Evolutionary conservation across 306 rosid species (phyloP), one percentile per base, ranked within the genome.

Genomic region (Citrullus mucosospermus): DNA sequence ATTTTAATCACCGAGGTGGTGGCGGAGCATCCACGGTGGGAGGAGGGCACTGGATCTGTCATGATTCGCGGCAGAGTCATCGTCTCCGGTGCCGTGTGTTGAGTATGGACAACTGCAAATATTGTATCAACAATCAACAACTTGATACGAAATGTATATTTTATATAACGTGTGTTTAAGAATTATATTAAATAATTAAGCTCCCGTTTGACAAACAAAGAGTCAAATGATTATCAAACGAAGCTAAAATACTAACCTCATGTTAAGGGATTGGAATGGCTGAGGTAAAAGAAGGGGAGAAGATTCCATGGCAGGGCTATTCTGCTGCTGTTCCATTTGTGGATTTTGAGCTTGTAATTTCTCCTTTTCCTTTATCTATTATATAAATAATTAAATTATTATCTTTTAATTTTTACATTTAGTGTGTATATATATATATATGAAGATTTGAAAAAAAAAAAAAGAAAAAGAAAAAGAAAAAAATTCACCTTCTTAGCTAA

Each of bases 311-410:
- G 41, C 78, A 51, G 83, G 78, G 56, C 77, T 82, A 57, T 46
- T 60, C 65, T 78, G 80, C 5, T 86, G 91, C 38, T 68, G 55
- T 25, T 80, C 83, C 75, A 6, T 43, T 62, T 60, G 81, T 78
- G 84, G 84, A 74, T 84, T 69, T 78, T 82, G 83, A 44, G 81
- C 77, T 62, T 70, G 3, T 4, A 36, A 82, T 80, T 85, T 92
- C 85, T 95, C 93, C 81, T 83, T 91, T 84, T 91, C 92, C 78
- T 87, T 95, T 20, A 90, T 88, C 96, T 92, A 78, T 39, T 10
- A 17, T 5, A 16, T 17, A 25, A 20, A 20, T 30, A 9, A 72
- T 7, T 7, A 25, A 0, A 44, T 48, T 14, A 43, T 72, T 71
- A 22, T 25, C 8, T 71, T 63, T 2, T 51, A 51, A 4, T 38